Conservation (phyloP, 768 basidiomycete species). For the Gymnopilus dilepis region DNA sequence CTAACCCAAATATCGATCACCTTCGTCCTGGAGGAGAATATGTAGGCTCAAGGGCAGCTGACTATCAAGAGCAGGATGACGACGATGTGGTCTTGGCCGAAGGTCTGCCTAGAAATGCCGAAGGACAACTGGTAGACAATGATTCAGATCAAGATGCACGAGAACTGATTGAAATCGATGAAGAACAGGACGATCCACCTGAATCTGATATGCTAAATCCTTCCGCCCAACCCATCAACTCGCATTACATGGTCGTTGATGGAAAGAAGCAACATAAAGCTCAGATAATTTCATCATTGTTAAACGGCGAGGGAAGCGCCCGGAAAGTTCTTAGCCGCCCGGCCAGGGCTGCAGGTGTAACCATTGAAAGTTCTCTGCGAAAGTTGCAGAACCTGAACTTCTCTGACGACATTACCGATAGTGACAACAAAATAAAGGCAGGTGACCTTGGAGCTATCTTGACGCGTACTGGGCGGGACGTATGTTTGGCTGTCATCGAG, state of each 20-base stretch:
- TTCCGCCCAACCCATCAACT: background rate
- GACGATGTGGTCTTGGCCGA: background rate
- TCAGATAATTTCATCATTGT: background rate
- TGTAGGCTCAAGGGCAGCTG: constrained; percentile 7
- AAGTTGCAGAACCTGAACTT: background rate
- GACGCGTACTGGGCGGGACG: background rate
- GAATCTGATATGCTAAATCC: background rate
- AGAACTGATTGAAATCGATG: background rate
- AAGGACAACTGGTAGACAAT: background rate
- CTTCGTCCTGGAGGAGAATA: constrained; percentile 18
- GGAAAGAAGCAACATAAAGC: background rate
- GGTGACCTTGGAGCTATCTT: constrained; percentile 21
- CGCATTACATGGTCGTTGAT: background rate
- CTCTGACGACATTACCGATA: background rate
- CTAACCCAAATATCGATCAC: constrained; percentile 15
- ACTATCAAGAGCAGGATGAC: constrained; percentile 3
- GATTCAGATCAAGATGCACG: constrained; percentile 12
- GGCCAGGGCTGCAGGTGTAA: constrained; percentile 14
- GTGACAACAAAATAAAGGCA: background rate
- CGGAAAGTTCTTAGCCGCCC: background rate
- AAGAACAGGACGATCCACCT: background rate
- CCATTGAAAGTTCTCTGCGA: background rate
- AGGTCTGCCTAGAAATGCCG: background rate
- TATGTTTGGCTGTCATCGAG: constrained; percentile 19
- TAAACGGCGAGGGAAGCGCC: background rate